These are phyloP conservation scores for Ganoderma lingzhi DNA, from an alignment of 1,284 basidiomycete genomes.

Conservation along the genomic window DNA sequence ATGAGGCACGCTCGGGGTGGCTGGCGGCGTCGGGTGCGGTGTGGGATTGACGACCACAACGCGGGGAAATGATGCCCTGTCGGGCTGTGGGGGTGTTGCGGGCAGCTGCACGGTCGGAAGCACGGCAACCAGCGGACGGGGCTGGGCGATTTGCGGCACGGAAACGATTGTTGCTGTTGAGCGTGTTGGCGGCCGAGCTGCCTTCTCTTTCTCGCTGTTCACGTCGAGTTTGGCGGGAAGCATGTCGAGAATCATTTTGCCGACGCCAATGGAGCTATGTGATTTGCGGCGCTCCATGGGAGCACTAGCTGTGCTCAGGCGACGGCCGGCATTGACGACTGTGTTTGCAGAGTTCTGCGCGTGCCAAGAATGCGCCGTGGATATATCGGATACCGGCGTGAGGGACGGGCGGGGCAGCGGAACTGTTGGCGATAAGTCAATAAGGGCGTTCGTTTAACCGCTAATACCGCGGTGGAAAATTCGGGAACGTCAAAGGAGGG, in stretches of 20 bases:
- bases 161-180: not conserved
- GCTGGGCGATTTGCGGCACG: constrained; percentile 33
- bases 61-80: constrained; percentile 47
- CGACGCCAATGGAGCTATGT: constrained; percentile 44
- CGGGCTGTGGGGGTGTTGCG: constrained; percentile 37
- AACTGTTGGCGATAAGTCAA: constrained; percentile 16
- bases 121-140: constrained; percentile 37
- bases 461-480: constrained; percentile 18
- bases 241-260: constrained; percentile 66
- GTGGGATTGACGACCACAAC: constrained; percentile 65
- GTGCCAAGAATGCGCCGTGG: constrained; percentile 41
- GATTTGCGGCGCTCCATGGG: constrained; percentile 43
- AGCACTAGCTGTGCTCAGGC: constrained; percentile 39
- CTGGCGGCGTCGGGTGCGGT: constrained; percentile 64
- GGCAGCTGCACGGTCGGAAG: constrained; percentile 43
- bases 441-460: constrained; percentile 13
- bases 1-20: constrained; percentile 49
- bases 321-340: constrained; percentile 36
- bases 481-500: constrained; percentile 2
- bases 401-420: constrained; percentile 17
- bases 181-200: constrained; percentile 14
- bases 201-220: constrained; percentile 23
- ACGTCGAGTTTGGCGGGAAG: constrained; percentile 50
- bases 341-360: constrained; percentile 33
- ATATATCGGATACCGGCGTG: constrained; percentile 21